A percentile compares a stretch with the other conserved stretches of the same genome.
Evolutionary conservation across 2,329 filamentous ascomycete species (phyloP).

Genomic region (Hypoxylon sp.): DNA sequence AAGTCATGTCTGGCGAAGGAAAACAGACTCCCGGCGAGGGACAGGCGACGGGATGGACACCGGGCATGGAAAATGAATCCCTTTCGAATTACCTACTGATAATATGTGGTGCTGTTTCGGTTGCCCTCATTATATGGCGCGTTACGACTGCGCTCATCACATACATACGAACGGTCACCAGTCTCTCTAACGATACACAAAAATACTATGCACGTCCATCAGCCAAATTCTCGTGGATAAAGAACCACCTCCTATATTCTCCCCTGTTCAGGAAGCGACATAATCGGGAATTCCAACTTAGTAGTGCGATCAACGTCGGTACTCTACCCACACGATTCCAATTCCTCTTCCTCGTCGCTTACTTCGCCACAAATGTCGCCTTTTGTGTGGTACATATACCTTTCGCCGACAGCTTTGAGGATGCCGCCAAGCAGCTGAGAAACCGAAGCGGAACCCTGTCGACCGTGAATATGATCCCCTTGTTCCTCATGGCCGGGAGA

Average conservation of each 20-base stretch:
- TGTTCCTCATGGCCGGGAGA: slow-evolving; percentile 80
- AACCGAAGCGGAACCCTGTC: slow-evolving; percentile 80
- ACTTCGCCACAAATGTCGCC: slow-evolving; percentile 80
- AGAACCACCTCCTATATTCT: slow-evolving; percentile 77
- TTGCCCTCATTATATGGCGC: slow-evolving; percentile 77
- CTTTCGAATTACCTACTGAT: slow-evolving; percentile 74
- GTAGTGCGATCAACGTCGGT: slow-evolving; percentile 77
- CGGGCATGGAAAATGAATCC: slow-evolving; percentile 64
- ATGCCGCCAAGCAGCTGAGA: slow-evolving; percentile 67
- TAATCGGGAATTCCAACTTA: slow-evolving; percentile 80
- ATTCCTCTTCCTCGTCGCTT: slow-evolving; percentile 75
- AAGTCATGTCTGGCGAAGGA: slow-evolving; percentile 38
- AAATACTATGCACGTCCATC: slow-evolving; percentile 79
- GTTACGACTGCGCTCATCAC: slow-evolving; percentile 71
- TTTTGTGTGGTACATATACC: slow-evolving; percentile 81
- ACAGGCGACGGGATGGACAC: slow-evolving; percentile 55
- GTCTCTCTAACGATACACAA: slow-evolving; percentile 84
- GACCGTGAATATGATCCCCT: slow-evolving; percentile 82
- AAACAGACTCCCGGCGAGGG: slow-evolving; percentile 46
- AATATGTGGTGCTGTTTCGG: slow-evolving; percentile 75
- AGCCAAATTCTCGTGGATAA: slow-evolving; percentile 70
- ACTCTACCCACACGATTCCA: slow-evolving; percentile 87
- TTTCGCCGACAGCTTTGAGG: slow-evolving; percentile 64
- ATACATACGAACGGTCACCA: slow-evolving; percentile 81
- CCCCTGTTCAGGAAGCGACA: slow-evolving; percentile 82